Percentiles rank a stretch among this genome's conserved stretches.
phyloP scores from a whole-genome alignment of 495 filamentous ascomycete genomes.

The Letharia lupina region DNA sequence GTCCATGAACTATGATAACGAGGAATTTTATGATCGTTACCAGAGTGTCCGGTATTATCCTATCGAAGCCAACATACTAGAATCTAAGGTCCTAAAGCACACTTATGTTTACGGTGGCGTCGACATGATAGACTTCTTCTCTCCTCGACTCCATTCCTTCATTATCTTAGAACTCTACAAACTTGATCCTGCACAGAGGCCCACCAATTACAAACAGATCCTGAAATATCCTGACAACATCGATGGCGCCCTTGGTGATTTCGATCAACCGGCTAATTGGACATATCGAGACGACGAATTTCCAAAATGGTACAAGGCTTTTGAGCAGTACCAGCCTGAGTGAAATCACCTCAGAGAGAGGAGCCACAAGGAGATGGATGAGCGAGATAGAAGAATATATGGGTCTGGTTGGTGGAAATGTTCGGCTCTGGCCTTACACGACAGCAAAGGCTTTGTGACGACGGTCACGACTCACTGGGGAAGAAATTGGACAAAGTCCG shows the following conservation, averaged over 20 bases:
- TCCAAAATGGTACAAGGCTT: slow-evolving; percentile 7
- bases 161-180: neutral
- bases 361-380: neutral
- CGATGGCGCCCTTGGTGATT: neutral
- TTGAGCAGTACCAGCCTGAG: neutral
- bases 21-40: accelerated
- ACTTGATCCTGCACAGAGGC: neutral
- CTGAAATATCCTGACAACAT: neutral
- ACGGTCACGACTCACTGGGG: too few species aligned
- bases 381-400: neutral
- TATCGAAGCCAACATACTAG: accelerated
- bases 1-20: neutral
- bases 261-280: neutral
- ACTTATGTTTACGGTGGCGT: neutral
- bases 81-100: neutral
- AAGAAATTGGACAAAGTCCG: neutral
- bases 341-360: neutral
- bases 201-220: neutral
- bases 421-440: neutral
- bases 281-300: slow-evolving; percentile 4
- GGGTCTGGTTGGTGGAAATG: neutral
- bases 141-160: neutral
- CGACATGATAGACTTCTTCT: neutral
- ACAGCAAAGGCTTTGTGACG: neutral
- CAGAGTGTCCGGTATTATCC: neutral